Evolutionary conservation across 805 yeast genomes (phyloP).

Genomic region (Ogataea zsoltii): DNA sequence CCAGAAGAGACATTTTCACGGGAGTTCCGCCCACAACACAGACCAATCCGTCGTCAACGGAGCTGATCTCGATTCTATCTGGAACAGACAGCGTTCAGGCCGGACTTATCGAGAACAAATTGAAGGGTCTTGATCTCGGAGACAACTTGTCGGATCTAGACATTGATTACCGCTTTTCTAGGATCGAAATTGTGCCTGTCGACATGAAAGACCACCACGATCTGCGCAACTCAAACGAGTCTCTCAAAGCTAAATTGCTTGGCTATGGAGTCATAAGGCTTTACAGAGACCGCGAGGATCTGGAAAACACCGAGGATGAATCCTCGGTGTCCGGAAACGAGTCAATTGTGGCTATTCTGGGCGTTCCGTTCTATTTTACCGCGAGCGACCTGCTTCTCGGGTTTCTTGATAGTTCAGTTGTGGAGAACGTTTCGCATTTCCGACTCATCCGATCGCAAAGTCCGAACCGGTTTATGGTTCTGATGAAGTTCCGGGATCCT

Average conservation of each 20-base stretch:
- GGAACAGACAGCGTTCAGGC: slow-evolving; percentile 8
- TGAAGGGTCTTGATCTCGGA: slow-evolving; percentile 8
- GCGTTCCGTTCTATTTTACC: slow-evolving; percentile 84
- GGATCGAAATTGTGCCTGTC: slow-evolving; percentile 34
- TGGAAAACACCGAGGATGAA: slow-evolving; percentile 19
- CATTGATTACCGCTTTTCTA: slow-evolving; percentile 38
- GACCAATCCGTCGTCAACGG: slow-evolving; percentile 9
- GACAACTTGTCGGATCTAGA: slow-evolving; percentile 4
- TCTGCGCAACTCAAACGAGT: slow-evolving; percentile 31
- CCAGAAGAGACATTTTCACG: slow-evolving; percentile 22
- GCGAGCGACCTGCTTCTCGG: slow-evolving; percentile 76
- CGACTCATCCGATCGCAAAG: slow-evolving; percentile 67
- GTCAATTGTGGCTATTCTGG: slow-evolving; percentile 75
- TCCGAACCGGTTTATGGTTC: slow-evolving; percentile 70
- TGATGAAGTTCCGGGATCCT: slow-evolving; percentile 67
- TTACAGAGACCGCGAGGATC: slow-evolving; percentile 52
- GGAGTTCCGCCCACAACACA: slow-evolving; percentile 8
- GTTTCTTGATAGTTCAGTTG: slow-evolving; percentile 66
- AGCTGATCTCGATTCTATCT: slow-evolving; percentile 9
- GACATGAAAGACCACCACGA: slow-evolving; percentile 26
- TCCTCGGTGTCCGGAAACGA: slow-evolving; percentile 46
- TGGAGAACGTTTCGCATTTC: slow-evolving; percentile 63
- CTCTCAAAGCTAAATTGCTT: slow-evolving; percentile 59
- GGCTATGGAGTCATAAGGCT: slow-evolving; percentile 77
- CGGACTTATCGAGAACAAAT: slow-evolving; percentile 15